phyloP scores from a whole-genome alignment of 2,329 filamentous ascomycete genomes.

The Dendrostoma leiphaemia region DNA sequence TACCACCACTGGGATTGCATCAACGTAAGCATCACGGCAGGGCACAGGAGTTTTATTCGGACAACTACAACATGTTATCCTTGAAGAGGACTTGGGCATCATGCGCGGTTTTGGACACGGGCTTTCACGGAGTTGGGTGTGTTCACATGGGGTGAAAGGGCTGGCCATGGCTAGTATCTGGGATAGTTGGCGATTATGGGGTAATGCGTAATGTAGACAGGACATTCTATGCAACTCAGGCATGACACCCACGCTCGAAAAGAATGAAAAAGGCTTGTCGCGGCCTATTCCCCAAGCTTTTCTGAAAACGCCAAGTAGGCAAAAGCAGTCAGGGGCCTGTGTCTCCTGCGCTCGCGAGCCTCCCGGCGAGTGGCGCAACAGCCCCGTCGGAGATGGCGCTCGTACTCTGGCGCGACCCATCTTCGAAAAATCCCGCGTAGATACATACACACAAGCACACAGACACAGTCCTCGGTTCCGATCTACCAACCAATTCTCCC shows the following conservation, averaged over 20 bases:
- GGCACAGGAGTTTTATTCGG: conserved; percentile 2
- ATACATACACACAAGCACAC: not conserved
- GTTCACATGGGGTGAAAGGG: not conserved
- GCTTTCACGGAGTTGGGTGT: not conserved
- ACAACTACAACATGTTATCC: too few relatives aligned
- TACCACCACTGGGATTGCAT: conserved; percentile 10
- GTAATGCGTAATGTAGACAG: conserved; percentile 20
- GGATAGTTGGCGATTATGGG: not conserved
- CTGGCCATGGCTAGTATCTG: not conserved
- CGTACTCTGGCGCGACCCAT: too few relatives aligned
- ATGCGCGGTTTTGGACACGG: not conserved
- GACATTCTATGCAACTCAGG: conserved; percentile 11
- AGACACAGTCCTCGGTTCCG: not conserved
- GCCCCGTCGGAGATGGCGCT: too few relatives aligned
- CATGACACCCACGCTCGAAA: conserved; percentile 1
- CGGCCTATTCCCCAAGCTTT: too few relatives aligned
- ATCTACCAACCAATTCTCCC: not conserved
- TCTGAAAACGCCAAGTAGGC: too few relatives aligned
- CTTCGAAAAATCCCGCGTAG: not conserved
- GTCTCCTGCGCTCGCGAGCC: too few relatives aligned
- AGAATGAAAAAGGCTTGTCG: too few relatives aligned
- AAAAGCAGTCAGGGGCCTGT: too few relatives aligned
- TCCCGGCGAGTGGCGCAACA: too few relatives aligned
- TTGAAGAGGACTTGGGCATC: not conserved
- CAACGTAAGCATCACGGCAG: not conserved